phyloP scores from a whole-genome alignment of 192 early-diverging fungal species.

The Backusella sp. region DNA sequence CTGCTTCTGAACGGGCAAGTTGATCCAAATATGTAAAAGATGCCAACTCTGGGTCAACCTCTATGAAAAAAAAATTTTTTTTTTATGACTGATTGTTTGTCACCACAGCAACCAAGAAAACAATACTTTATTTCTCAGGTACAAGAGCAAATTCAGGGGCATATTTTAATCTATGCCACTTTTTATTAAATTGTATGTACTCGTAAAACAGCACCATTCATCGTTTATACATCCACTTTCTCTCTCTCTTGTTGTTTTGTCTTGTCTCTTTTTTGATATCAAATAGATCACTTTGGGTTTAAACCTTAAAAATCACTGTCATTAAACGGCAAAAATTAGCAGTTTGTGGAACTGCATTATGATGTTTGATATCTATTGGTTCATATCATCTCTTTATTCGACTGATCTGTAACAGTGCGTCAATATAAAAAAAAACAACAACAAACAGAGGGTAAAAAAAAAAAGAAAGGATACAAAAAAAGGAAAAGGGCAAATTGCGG shows the following conservation, averaged over 20 bases:
- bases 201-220: neutral
- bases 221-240: neutral
- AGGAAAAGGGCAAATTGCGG: neutral
- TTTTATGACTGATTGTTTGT: neutral
- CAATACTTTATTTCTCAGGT: neutral
- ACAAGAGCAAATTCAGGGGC: neutral
- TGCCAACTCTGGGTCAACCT: neutral
- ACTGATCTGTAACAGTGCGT: neutral
- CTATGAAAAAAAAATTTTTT: neutral
- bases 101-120: neutral
- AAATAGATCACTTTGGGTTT: neutral
- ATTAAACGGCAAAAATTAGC: neutral
- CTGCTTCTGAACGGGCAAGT: neutral
- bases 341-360: neutral
- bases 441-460: neutral
- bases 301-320: neutral
- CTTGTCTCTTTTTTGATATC: neutral
- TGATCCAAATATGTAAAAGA: neutral
- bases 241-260: neutral
- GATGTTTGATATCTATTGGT: neutral
- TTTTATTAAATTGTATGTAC: neutral
- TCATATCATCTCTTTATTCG: neutral
- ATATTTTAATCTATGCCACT: neutral
- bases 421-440: neutral
- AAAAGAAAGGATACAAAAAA: neutral